These are phyloP conservation scores for Favolaschia claudopus DNA, from an alignment of 768 basidiomycete species.

Conservation along the genomic window DNA sequence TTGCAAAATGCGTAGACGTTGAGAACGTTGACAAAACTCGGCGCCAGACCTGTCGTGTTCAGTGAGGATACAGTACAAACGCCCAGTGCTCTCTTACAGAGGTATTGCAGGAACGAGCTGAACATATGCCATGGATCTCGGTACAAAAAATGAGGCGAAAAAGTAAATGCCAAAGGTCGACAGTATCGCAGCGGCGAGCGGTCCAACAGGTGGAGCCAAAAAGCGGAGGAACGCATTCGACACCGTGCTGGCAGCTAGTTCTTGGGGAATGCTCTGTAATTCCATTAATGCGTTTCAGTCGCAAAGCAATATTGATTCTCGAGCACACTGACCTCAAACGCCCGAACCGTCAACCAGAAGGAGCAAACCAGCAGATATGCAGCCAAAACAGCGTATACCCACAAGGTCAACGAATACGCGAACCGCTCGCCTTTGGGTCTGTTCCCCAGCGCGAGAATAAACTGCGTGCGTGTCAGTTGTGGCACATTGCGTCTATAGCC, in stretches of 20 bases:
- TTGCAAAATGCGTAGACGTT: conserved; percentile 98
- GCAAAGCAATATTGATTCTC: neutral
- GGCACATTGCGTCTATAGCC: neutral
- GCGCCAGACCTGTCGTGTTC: conserved; percentile 63
- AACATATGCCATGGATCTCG: conserved; percentile 98
- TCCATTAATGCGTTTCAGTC: neutral
- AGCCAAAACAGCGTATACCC: conserved; percentile 85
- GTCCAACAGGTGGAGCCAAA: conserved; percentile 77
- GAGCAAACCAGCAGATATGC: conserved; percentile 89
- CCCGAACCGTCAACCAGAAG: conserved; percentile 78
- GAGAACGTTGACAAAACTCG: conserved; percentile 92
- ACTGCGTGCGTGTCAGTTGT: conserved; percentile 42
- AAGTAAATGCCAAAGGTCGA: conserved; percentile 94
- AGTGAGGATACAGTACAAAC: neutral
- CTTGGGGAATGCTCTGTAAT: conserved; percentile 57
- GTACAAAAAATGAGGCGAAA: conserved; percentile 71
- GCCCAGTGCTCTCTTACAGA: conserved; percentile 57
- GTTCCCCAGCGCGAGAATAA: conserved; percentile 78
- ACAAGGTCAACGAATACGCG: conserved; percentile 69
- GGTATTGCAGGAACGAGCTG: conserved; percentile 90
- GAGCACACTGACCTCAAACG: conserved; percentile 73
- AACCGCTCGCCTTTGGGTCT: conserved; percentile 76
- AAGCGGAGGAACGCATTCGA: conserved; percentile 61
- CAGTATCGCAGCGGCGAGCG: conserved; percentile 83
- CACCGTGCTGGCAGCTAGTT: conserved; percentile 55